Evolutionary conservation across 768 basidiomycete genomes (phyloP).

Genomic region (Postia placenta): DNA sequence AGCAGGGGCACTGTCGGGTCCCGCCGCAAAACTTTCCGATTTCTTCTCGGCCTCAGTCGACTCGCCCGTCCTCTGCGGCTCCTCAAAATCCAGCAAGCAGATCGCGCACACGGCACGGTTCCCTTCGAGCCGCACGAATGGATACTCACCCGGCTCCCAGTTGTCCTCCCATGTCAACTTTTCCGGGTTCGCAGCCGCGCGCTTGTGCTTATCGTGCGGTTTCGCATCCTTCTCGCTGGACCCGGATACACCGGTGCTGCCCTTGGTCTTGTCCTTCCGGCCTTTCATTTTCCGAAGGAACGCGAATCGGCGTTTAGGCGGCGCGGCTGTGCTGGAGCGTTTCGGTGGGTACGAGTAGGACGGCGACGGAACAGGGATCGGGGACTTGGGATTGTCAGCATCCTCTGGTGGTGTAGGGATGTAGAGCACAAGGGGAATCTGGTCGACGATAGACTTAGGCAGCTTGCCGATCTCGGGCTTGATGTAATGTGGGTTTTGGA

Average conservation of each 20-base stretch:
- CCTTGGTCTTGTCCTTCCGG: slow-evolving; percentile 21
- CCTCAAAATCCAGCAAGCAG: slow-evolving; percentile 81
- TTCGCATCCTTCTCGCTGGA: slow-evolving; percentile 3
- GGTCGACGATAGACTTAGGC: slow-evolving; percentile 63
- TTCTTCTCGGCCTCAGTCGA: slow-evolving; percentile 13
- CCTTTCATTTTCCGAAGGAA: slow-evolving; percentile 33
- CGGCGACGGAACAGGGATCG: slow-evolving; percentile 39
- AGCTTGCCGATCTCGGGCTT: slow-evolving; percentile 77
- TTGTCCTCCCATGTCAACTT: slow-evolving; percentile 66
- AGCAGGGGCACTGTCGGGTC: not conserved
- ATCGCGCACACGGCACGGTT: slow-evolving; percentile 84
- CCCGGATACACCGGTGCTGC: not conserved
- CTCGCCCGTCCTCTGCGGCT: slow-evolving; percentile 43
- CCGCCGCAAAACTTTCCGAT: not conserved
- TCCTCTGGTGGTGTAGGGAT: slow-evolving; percentile 70
- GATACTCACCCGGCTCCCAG: slow-evolving; percentile 73
- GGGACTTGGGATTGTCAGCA: slow-evolving; percentile 17
- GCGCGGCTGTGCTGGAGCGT: slow-evolving; percentile 17
- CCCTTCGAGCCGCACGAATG: slow-evolving; percentile 75
- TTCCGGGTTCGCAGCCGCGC: slow-evolving; percentile 16
- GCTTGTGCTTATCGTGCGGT: slow-evolving; percentile 14
- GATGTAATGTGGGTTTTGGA: slow-evolving; percentile 68
- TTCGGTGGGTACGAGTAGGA: slow-evolving; percentile 62
- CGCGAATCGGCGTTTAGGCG: slow-evolving; percentile 43
- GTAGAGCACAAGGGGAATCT: slow-evolving; percentile 80